phyloP scores from a whole-genome alignment of 495 filamentous ascomycete species.

The Penicillium ochrochloron region DNA sequence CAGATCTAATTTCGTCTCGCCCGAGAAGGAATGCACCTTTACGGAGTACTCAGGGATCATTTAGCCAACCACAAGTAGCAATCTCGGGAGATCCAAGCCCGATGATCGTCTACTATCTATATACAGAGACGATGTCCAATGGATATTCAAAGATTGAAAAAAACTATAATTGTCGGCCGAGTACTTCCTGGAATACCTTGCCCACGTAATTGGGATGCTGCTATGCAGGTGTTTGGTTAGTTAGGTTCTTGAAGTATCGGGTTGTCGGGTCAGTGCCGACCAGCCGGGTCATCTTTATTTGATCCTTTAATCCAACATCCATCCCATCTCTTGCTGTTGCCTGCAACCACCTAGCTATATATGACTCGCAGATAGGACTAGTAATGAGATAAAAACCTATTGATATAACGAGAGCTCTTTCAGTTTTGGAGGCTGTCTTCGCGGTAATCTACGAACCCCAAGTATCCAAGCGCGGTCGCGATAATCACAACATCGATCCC shows the following conservation, averaged over 20 bases:
- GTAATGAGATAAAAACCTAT: no score
- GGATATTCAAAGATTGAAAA: neutral
- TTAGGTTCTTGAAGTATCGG: neutral
- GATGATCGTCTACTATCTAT: neutral
- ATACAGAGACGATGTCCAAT: neutral
- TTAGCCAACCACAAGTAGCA: neutral
- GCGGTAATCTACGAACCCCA: neutral
- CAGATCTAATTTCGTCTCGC: neutral
- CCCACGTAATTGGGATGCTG: neutral
- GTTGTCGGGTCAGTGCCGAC: conserved; percentile 1
- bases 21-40: neutral
- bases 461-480: conserved; percentile 14
- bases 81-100: neutral
- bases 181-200: neutral
- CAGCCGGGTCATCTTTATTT: neutral
- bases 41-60: neutral
- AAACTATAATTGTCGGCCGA: conserved; percentile 5
- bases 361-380: neutral
- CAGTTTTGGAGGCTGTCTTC: neutral
- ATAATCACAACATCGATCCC: conserved; percentile 40
- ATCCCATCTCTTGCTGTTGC: neutral
- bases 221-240: neutral
- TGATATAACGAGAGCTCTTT: neutral
- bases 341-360: neutral
- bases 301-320: conserved; percentile 12